Evolutionary conservation across 148 eudicot species (phyloP).

Genomic region (Silene uniflora): DNA sequence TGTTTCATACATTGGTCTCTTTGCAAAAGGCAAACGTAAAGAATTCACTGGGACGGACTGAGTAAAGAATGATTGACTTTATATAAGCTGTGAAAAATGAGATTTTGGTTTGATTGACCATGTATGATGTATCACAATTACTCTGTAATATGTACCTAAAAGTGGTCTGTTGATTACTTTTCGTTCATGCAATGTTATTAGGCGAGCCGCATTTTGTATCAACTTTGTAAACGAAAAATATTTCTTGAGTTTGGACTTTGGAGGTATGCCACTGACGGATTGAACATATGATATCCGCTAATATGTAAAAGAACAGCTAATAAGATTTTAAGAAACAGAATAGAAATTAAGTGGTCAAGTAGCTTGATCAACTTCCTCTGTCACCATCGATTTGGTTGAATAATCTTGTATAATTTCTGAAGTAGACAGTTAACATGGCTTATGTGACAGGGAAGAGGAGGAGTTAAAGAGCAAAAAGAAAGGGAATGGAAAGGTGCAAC

Average conservation of each 20-base stretch:
- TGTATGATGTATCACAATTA: too few species aligned
- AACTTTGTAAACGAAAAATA: background rate
- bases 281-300: background rate
- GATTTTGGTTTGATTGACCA: background rate
- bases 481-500: slow-evolving; percentile 47
- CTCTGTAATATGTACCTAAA: background rate
- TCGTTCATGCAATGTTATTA: background rate
- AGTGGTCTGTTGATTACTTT: too few species aligned
- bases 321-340: background rate
- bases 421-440: slow-evolving; percentile 19
- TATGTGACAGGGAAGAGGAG: slow-evolving; percentile 45
- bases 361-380: background rate
- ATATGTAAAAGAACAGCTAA: too few species aligned
- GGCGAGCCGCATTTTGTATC: background rate
- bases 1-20: too few species aligned
- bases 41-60: too few species aligned
- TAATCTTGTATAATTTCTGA: background rate
- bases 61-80: too few species aligned
- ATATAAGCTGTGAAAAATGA: too few species aligned
- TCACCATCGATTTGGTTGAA: background rate
- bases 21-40: too few species aligned
- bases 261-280: too few species aligned
- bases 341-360: background rate
- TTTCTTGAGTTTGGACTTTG: too few species aligned
- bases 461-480: slow-evolving; percentile 31